A percentile compares a stretch with the other conserved stretches of the same genome.
These are phyloP conservation scores for Coccomyxa sp. DNA, from an alignment of 139 green algal species.

Conservation along the genomic window DNA sequence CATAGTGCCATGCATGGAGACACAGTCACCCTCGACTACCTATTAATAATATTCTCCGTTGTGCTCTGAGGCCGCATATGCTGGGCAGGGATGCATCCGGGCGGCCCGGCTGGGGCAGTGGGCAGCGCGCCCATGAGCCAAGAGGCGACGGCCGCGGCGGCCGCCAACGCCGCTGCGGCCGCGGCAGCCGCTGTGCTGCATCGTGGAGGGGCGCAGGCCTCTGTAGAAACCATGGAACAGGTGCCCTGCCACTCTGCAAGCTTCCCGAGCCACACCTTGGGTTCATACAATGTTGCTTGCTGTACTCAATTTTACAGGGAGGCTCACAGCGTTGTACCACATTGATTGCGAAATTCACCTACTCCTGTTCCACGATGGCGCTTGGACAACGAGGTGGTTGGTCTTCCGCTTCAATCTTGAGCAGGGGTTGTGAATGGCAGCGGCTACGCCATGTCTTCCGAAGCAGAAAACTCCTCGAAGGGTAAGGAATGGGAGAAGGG, in stretches of 20 bases:
- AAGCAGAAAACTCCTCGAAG: background rate
- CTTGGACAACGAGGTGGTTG: background rate
- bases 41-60: background rate
- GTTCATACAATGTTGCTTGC: background rate
- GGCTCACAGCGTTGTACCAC: background rate
- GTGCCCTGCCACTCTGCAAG: constrained; percentile 1
- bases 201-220: constrained; percentile 17
- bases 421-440: background rate
- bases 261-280: background rate
- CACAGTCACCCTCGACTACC: background rate
- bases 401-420: background rate
- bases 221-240: constrained; percentile 42
- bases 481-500: background rate
- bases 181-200: constrained; percentile 26
- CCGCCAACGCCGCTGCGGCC: constrained; percentile 26
- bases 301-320: background rate
- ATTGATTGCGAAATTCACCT: background rate
- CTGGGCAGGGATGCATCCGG: background rate
- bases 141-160: constrained; percentile 12
- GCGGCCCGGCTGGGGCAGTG: background rate
- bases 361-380: background rate
- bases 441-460: background rate
- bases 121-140: background rate
- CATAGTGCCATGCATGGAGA: background rate
- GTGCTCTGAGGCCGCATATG: background rate